phyloP scores from a whole-genome alignment of 192 early-diverging fungal species.

The Entrophospora sp. region DNA sequence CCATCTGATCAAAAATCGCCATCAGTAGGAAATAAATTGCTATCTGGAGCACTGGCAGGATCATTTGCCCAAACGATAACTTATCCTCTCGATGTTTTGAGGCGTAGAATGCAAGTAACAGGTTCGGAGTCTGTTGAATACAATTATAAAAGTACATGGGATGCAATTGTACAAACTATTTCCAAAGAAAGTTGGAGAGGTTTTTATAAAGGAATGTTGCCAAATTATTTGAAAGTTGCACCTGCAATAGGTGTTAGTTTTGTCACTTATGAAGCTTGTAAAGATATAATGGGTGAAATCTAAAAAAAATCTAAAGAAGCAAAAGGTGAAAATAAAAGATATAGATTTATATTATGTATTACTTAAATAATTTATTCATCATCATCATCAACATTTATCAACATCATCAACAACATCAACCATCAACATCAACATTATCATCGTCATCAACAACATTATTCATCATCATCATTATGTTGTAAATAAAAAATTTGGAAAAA shows the following conservation, averaged over 20 bases:
- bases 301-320: no score
- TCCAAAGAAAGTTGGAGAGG: slow-evolving; percentile 56
- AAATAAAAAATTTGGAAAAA: no score
- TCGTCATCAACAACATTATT: no score
- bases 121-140: slow-evolving; percentile 58
- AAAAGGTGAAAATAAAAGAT: no score
- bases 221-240: slow-evolving; percentile 77
- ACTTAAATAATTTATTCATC: no score
- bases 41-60: slow-evolving; percentile 68
- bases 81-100: slow-evolving; percentile 70
- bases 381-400: no score
- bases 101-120: slow-evolving; percentile 71
- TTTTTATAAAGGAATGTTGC: slow-evolving; percentile 66
- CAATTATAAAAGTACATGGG: slow-evolving; percentile 65
- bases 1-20: slow-evolving; percentile 48
- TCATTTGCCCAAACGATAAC: slow-evolving; percentile 76
- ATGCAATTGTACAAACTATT: slow-evolving; percentile 50
- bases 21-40: slow-evolving; percentile 52
- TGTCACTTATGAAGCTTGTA: slow-evolving; percentile 70
- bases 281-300: slow-evolving; percentile 49
- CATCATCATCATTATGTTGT: no score
- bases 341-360: no score
- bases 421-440: no score
- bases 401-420: no score
- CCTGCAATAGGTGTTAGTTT: slow-evolving; percentile 78